Evolutionary conservation across 371 early-diverging fungal genomes (phyloP), one percentile per base, ranked within the genome.

Genomic region (Mucor velutinosus): DNA sequence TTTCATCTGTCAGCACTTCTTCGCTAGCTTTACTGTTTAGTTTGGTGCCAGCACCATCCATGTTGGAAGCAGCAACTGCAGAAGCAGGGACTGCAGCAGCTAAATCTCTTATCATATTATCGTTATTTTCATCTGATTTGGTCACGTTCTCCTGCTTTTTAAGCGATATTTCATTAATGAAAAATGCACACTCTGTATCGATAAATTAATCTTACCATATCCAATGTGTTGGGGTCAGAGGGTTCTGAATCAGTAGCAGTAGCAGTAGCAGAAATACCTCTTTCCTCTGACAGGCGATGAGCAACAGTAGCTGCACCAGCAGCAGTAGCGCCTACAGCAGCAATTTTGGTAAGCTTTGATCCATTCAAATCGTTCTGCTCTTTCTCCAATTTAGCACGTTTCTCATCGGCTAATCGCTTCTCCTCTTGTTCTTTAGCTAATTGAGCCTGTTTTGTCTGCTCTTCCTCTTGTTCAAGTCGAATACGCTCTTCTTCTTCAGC

Each of bases 1-100:
- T 63, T 27, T n/a, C 65, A 29, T 70, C 69, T 8, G 41, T 55
- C 30, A 56, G 19, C 0, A 37, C 53, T 21, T 62, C 68, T 11
- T 62, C 58, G 25, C 53, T 53, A 23, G 14, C 27, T 15, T 62
- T 49, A 23, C 14, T 32, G 7, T 25, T 39, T 25, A 41, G 27
- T 17, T 14, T 21, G 59, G 39, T 33, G 59, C 23, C 59, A 35
- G 35, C 59, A 58, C 25, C 62, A 32, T 35, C 47, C n/a, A 21
- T 11, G 19, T 47, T 47, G n/a, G 47, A 47, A 47, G 47, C 21
- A 47, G 41, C 37, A 12, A 45, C 19, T 0, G 45, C 17, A 45
- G 45, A 45, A 45, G 7, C 47, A 47, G 47, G 47, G 19, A 21
- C 19, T 19, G 47, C 10, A 21, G 21, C n/a, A 19, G 21, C 19